Conservation (phyloP, 2,329 filamentous ascomycete species). For the Trichoderma koningiopsis region DNA sequence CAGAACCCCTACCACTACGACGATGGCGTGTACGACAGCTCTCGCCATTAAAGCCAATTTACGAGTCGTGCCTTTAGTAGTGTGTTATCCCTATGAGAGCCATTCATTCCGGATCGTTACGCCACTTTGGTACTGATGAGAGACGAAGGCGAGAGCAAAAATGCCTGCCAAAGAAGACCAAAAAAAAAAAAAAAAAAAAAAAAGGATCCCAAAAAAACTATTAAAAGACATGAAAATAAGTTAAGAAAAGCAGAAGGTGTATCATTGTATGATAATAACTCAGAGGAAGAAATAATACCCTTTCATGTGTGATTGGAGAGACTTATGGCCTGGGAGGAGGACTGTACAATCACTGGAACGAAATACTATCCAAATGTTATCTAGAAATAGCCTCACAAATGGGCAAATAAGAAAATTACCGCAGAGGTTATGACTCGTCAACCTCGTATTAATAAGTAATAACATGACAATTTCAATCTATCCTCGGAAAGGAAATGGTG, state of each 20-base stretch:
- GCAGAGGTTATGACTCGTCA: slow-evolving; percentile 14
- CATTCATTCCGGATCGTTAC: background rate
- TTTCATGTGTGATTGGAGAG: background rate
- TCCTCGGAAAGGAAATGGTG: background rate
- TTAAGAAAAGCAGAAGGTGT: background rate
- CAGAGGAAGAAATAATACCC: background rate
- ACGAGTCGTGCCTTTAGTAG: background rate
- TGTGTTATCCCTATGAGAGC: background rate
- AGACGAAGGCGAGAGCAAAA: background rate
- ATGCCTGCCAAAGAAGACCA: background rate
- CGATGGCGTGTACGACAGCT: slow-evolving; percentile 43
- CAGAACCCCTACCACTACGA: slow-evolving; percentile 40
- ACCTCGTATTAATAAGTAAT: slow-evolving; percentile 21
- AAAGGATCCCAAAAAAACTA: background rate
- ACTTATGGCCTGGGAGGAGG: background rate
- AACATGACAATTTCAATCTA: background rate
- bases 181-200: background rate
- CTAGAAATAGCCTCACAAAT: slow-evolving; percentile 1
- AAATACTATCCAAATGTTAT: slow-evolving; percentile 2
- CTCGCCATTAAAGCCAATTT: slow-evolving; percentile 23
- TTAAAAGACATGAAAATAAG: background rate
- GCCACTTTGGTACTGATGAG: background rate
- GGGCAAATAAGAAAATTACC: background rate
- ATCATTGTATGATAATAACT: slow-evolving; percentile 1
- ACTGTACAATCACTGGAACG: background rate